Conservation (phyloP, 2,329 filamentous ascomycete species). For the Chaetothyriales sp. region DNA sequence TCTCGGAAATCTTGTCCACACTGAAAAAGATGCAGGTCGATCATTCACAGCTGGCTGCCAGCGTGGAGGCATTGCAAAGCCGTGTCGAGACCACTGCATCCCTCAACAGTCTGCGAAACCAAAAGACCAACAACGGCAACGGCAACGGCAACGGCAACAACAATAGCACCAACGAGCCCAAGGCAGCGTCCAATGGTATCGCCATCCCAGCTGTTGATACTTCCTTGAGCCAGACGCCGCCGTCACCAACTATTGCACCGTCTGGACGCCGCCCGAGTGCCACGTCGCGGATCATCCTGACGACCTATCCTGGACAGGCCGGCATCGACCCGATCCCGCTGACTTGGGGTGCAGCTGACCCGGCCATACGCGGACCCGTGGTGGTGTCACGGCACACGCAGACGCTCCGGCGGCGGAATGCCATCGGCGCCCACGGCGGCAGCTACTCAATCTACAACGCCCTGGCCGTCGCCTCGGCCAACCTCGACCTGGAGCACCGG, state of each 20-base stretch:
- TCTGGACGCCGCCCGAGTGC: conserved; percentile 10
- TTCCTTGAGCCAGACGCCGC: conserved; percentile 1
- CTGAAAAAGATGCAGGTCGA: conserved; percentile 42
- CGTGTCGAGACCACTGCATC: conserved; percentile 46
- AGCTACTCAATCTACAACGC: conserved; percentile 96
- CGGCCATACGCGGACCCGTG: conserved; percentile 64
- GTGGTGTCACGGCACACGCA: conserved; percentile 64
- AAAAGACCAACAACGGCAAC: conserved; percentile 6
- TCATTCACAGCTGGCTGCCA: conserved; percentile 39
- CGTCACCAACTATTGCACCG: conserved; percentile 6
- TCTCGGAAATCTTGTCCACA: conserved; percentile 37
- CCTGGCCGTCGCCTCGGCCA: conserved; percentile 77
- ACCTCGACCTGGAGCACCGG: conserved; percentile 68
- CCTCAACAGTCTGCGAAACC: conserved; percentile 33
- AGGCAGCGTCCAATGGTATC: conserved; percentile 5
- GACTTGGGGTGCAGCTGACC: conserved; percentile 71
- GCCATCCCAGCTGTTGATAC: neutral
- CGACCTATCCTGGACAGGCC: conserved; percentile 84
- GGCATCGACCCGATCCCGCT: conserved; percentile 83
- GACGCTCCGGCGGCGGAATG: conserved; percentile 66
- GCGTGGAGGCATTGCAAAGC: conserved; percentile 45
- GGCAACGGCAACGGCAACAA: too few relatives aligned
- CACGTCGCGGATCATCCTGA: conserved; percentile 51
- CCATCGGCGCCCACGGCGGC: conserved; percentile 61
- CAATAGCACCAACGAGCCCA: neutral